Base-by-base conservation (phyloP, 2,329 filamentous ascomycete genomes). In the Pseudohalonectria lignicola region DNA sequence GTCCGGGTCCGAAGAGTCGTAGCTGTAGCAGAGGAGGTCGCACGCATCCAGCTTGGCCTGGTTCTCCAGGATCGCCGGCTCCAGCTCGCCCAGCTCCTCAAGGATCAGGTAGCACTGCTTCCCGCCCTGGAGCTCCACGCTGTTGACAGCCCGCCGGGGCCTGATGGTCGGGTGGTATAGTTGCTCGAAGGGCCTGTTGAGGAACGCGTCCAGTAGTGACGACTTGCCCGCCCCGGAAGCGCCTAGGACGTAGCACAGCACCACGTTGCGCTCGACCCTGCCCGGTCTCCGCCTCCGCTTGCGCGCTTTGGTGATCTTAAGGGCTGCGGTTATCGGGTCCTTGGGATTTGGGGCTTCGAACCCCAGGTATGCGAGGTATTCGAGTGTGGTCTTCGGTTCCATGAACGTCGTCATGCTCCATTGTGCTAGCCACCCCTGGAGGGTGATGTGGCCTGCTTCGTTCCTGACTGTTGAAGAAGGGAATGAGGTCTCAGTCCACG, bases 381-480 rank as follows among this genome's bases (percentile, higher is more conserved):
- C 88, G 4, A 98, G 71, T 1, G 92, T 96, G 1, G 86, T 95
- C 55, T 92, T 93, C 11, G 92, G 90, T 40, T 93, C 88, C 43
- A 93, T 78, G 51, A 96, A 98, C 0, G 92, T 98, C 1, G 92
- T 98, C 92, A 98, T 98, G 56, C 88, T 95, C 92, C 92, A 98
- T 52, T 98, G 92, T 4, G 92, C 92, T 28, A 98, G 74, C 92
- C 92, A 98, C 2, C 92, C 92, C 58, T 98, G 92, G 4, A 98
- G 68, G 1, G 92, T 98, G 44, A 98, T 88, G 55, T 96, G 78
- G 0, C 92, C 92, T 8, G 86, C 86, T 60, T 98, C 92, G 53
- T 95, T 96, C 31, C 86, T 81, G 15, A 96, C 90, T 0, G 92
- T 95, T 18, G 86, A 94, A 1, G 84, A 87, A 2, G 92, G 92